Conservation (phyloP, 768 basidiomycete genomes). For the Tephrocybe sp. region DNA sequence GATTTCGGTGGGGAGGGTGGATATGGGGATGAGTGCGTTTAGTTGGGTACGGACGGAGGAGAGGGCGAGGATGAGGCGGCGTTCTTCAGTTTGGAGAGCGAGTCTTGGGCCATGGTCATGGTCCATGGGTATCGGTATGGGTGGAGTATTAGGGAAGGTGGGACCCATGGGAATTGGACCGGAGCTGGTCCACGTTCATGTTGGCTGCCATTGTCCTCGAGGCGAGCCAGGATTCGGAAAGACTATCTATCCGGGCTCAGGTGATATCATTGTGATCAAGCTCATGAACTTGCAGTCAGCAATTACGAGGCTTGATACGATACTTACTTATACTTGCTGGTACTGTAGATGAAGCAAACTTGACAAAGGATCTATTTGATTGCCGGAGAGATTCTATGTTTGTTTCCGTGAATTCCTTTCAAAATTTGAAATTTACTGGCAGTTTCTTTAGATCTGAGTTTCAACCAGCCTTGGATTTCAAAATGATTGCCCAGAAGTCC, state of each 20-base stretch:
- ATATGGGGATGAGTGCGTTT: constrained; percentile 27
- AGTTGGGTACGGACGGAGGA: constrained; percentile 23
- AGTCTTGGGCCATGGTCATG: neutral
- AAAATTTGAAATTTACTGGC: too few relatives aligned
- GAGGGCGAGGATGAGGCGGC: constrained; percentile 24
- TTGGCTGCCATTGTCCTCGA: neutral
- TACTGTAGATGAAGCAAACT: neutral
- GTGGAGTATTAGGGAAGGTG: neutral
- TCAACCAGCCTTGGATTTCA: too few relatives aligned
- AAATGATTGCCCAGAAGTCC: too few relatives aligned
- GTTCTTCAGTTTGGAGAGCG: constrained; percentile 24
- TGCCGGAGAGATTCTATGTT: too few relatives aligned
- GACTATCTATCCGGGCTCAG: neutral
- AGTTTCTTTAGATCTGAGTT: too few relatives aligned
- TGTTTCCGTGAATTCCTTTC: too few relatives aligned
- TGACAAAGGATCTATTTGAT: too few relatives aligned
- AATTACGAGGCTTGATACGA: too few relatives aligned
- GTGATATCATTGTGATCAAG: too few relatives aligned
- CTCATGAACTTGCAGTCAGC: too few relatives aligned
- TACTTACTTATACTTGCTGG: too few relatives aligned
- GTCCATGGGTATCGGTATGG: too few relatives aligned
- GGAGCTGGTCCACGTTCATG: neutral
- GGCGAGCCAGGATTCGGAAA: neutral
- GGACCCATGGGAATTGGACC: neutral
- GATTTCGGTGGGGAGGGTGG: constrained; percentile 35